Percentiles rank a stretch among this genome's conserved stretches.
Conservation (phyloP, 768 basidiomycete genomes). For the Lactifluus piperatus region DNA sequence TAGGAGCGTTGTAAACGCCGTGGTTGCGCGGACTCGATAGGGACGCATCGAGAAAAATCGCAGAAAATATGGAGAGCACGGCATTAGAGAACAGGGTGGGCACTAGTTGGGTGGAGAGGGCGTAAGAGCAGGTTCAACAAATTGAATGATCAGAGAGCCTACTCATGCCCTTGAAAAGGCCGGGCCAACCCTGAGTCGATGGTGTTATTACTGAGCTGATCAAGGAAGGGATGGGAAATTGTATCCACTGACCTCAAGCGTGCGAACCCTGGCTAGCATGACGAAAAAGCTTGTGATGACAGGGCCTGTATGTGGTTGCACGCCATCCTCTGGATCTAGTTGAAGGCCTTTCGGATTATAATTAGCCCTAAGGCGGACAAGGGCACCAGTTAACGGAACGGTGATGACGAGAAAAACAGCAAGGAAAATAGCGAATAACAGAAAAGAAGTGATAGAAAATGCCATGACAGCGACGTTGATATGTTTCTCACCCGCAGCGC, state of each 20-base stretch:
- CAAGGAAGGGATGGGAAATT: not conserved
- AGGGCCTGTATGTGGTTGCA: slow-evolving; percentile 64
- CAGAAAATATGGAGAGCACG: slow-evolving; percentile 47
- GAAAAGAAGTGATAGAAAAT: slow-evolving; percentile 30
- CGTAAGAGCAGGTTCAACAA: slow-evolving; percentile 23
- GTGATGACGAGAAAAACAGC: slow-evolving; percentile 51
- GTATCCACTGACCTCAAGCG: slow-evolving; percentile 50
- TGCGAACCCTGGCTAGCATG: slow-evolving; percentile 64
- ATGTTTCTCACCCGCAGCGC: too few relatives aligned
- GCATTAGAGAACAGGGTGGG: slow-evolving; percentile 41
- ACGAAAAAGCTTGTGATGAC: slow-evolving; percentile 67
- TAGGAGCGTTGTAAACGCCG: slow-evolving; percentile 56
- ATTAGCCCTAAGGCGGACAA: slow-evolving; percentile 74
- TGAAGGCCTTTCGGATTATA: slow-evolving; percentile 82
- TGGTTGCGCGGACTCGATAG: slow-evolving; percentile 41
- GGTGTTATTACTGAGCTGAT: not conserved
- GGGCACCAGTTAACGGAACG: slow-evolving; percentile 40
- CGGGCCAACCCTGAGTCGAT: slow-evolving; percentile 47
- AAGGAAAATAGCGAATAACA: slow-evolving; percentile 46
- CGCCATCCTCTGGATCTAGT: slow-evolving; percentile 66
- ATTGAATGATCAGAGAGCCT: not conserved
- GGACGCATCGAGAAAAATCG: slow-evolving; percentile 49
- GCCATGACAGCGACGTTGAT: not conserved
- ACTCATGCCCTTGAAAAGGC: slow-evolving; percentile 78
- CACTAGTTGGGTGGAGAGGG: slow-evolving; percentile 31